Percentiles rank a stretch among this genome's conserved stretches.
phyloP scores from a whole-genome alignment of 352 stramenopile species.

The Phytopythium oedochilum region DNA sequence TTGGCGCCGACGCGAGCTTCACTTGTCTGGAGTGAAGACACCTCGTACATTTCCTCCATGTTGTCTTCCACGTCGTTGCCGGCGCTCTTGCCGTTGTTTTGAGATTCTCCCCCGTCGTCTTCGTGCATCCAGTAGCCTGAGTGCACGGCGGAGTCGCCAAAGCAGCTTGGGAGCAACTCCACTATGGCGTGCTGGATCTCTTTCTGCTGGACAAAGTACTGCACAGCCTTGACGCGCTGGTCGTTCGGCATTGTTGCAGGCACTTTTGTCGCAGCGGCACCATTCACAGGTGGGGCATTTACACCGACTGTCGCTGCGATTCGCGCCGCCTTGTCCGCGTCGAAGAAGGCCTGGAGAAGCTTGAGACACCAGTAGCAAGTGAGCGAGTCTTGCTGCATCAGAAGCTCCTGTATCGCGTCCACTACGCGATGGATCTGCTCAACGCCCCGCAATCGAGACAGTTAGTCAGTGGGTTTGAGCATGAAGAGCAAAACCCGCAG shows the following conservation, averaged over 20 bases:
- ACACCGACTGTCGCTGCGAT: not conserved
- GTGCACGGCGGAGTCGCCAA: constrained; percentile 25
- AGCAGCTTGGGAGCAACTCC: constrained; percentile 48
- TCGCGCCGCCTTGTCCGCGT: constrained; percentile 6
- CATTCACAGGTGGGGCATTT: not conserved
- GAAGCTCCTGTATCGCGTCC: constrained; percentile 48
- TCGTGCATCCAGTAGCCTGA: constrained; percentile 43
- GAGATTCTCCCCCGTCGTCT: not conserved
- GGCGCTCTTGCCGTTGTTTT: not conserved
- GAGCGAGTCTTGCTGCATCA: constrained; percentile 54
- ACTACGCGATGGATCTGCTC: constrained; percentile 39
- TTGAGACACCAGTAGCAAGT: constrained; percentile 66
- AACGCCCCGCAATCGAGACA: not conserved
- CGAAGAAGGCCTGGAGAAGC: constrained; percentile 62
- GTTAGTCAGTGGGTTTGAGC: constrained; percentile 7
- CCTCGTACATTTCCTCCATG: constrained; percentile 8
- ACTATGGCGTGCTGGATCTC: constrained; percentile 42
- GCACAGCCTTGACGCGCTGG: constrained; percentile 46
- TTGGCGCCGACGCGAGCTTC: constrained; percentile 62
- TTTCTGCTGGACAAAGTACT: constrained; percentile 50
- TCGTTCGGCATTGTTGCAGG: constrained; percentile 17
- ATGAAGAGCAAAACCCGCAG: not conserved
- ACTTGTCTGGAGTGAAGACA: constrained; percentile 37
- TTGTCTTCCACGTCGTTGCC: constrained; percentile 2
- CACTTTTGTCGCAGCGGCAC: not conserved